Evolutionary conservation across 1,139 yeast species (phyloP).

Genomic region (Suhomyces wounanorum): DNA sequence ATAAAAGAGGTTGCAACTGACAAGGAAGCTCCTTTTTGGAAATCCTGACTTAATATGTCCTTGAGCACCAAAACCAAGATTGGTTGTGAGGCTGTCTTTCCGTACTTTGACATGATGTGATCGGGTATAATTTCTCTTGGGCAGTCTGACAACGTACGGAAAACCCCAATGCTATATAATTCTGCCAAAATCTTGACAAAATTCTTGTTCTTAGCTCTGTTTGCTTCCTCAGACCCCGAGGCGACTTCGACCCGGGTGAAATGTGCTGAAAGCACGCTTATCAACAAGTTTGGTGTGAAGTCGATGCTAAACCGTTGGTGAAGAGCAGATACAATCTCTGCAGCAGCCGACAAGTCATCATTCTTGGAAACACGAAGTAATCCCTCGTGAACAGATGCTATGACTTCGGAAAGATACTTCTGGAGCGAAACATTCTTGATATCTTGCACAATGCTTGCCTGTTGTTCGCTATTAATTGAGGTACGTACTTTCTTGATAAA

Average conservation of each 20-base stretch:
- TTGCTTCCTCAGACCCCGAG: conserved; percentile 1
- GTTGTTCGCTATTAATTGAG: conserved; percentile 53
- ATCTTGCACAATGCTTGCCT: conserved; percentile 55
- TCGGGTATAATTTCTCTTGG: conserved; percentile 30
- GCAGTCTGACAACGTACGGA: conserved; percentile 43
- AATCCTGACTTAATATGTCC: conserved; percentile 53
- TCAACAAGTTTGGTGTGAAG: conserved; percentile 57
- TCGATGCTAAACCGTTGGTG: conserved; percentile 69
- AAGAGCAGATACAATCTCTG: conserved; percentile 68
- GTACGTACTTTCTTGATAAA: conserved; percentile 71
- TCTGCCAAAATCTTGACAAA: conserved; percentile 62
- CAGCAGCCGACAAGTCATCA: conserved; percentile 64
- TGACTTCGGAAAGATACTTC: conserved; percentile 75
- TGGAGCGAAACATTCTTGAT: conserved; percentile 64
- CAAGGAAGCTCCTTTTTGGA: conserved; percentile 50
- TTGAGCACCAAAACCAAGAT: conserved; percentile 53
- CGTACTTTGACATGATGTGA: conserved; percentile 20
- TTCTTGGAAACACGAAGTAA: conserved; percentile 53
- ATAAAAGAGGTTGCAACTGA: conserved; percentile 51
- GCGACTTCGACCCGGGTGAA: not conserved
- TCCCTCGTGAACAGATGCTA: conserved; percentile 65
- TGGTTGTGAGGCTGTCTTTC: conserved; percentile 31
- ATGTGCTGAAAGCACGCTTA: conserved; percentile 49
- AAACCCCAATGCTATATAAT: conserved; percentile 61
- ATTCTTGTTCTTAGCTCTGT: conserved; percentile 44